phyloP scores from a whole-genome alignment of 768 basidiomycete genomes.

The Pulveroboletus sp. region DNA sequence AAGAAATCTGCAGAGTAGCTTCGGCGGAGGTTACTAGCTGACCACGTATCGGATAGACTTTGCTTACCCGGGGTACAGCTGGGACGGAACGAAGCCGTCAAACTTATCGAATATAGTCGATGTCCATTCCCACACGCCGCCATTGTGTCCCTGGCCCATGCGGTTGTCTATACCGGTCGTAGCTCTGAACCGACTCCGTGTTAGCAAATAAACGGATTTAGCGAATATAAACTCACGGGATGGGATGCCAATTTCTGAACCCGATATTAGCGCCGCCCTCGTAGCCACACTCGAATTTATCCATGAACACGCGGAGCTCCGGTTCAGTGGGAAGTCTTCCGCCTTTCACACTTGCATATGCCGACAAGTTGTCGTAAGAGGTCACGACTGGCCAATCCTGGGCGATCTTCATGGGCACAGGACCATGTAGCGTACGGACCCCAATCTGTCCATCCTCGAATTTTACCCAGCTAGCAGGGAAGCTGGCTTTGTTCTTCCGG shows the following conservation, averaged over 20 bases:
- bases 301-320: conserved; percentile 77
- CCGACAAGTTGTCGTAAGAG: conserved; percentile 70
- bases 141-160: conserved; percentile 72
- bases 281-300: conserved; percentile 68
- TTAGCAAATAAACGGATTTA: background rate
- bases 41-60: background rate
- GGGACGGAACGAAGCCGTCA: conserved; percentile 73
- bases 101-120: conserved; percentile 67
- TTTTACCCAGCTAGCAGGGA: conserved; percentile 29
- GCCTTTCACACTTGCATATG: conserved; percentile 82
- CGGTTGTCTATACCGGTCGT: conserved; percentile 55
- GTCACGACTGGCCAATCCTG: conserved; percentile 84
- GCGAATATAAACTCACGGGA: conserved; percentile 58
- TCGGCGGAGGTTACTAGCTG: conserved; percentile 1
- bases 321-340: conserved; percentile 90
- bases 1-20: conserved; percentile 89
- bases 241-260: conserved; percentile 90
- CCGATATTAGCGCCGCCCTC: conserved; percentile 80
- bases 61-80: conserved; percentile 80
- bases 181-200: conserved; percentile 40
- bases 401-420: conserved; percentile 71
- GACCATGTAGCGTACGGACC: conserved; percentile 87
- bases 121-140: conserved; percentile 99
- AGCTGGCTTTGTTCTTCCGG: conserved; percentile 39
- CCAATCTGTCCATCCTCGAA: conserved; percentile 24